phyloP scores from a whole-genome alignment of 1,139 yeast species.

The Yamadazyma epiphylla region DNA sequence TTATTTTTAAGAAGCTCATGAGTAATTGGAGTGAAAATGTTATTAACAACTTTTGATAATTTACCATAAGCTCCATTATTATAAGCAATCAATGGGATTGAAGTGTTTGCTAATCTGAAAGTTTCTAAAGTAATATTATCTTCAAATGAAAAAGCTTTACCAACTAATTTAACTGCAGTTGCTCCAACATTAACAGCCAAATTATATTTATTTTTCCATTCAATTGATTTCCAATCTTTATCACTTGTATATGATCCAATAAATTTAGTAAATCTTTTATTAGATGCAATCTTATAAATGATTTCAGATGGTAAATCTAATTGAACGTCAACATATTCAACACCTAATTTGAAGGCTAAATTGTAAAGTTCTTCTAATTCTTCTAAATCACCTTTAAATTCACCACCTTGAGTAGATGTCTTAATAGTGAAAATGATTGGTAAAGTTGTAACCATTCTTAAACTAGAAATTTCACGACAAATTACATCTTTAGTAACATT shows the following conservation, averaged over 20 bases:
- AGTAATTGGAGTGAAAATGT: constrained; percentile 78
- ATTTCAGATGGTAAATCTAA: constrained; percentile 37
- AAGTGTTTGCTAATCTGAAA: constrained; percentile 53
- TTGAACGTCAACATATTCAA: constrained; percentile 53
- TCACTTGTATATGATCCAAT: constrained; percentile 71
- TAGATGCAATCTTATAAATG: constrained; percentile 24
- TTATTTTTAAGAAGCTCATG: constrained; percentile 59
- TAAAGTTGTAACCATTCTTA: constrained; percentile 58
- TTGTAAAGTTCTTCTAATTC: constrained; percentile 49
- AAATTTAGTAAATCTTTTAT: constrained; percentile 59
- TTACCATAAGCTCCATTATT: constrained; percentile 79
- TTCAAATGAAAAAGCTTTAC: constrained; percentile 56
- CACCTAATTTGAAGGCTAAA: constrained; percentile 67
- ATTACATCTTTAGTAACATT: constrained; percentile 52
- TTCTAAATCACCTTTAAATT: constrained; percentile 36
- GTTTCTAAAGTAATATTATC: constrained; percentile 72
- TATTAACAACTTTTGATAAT: constrained; percentile 73
- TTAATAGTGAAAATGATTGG: constrained; percentile 84
- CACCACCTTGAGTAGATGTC: constrained; percentile 79
- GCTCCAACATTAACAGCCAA: constrained; percentile 64
- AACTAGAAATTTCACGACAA: constrained; percentile 66
- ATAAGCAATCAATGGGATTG: constrained; percentile 73
- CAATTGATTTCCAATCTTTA: constrained; percentile 61
- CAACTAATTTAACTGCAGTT: constrained; percentile 82
- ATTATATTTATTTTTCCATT: constrained; percentile 71